Evolutionary conservation across 495 filamentous ascomycete genomes (phyloP).

Genomic region (Rusavskia elegans): DNA sequence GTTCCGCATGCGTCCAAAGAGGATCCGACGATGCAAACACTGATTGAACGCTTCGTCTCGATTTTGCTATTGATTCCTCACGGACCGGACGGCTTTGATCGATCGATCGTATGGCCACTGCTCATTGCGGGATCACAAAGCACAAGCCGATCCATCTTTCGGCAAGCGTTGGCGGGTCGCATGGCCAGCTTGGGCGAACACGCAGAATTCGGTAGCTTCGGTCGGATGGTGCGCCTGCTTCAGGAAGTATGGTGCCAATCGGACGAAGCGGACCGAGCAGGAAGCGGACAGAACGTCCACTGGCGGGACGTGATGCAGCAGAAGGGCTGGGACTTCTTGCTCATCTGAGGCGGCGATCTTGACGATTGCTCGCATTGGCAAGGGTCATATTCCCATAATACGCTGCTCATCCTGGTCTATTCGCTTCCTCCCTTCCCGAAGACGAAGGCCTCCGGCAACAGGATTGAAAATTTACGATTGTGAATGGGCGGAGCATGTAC

Average conservation of each 20-base stretch:
- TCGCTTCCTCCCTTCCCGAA: neutral
- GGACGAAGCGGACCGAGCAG: slow-evolving; percentile 34
- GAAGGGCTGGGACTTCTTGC: slow-evolving; percentile 81
- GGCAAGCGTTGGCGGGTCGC: slow-evolving; percentile 57
- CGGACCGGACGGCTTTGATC: slow-evolving; percentile 71
- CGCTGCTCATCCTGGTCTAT: slow-evolving; percentile 16
- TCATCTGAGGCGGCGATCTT: slow-evolving; percentile 48
- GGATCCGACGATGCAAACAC: slow-evolving; percentile 49
- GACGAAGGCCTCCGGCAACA: neutral
- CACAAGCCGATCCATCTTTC: slow-evolving; percentile 52
- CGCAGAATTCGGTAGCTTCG: slow-evolving; percentile 69
- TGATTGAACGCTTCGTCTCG: slow-evolving; percentile 57
- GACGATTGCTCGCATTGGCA: slow-evolving; percentile 10
- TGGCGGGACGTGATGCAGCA: slow-evolving; percentile 92
- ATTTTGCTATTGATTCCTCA: slow-evolving; percentile 65
- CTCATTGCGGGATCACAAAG: slow-evolving; percentile 71
- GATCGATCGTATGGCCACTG: slow-evolving; percentile 83
- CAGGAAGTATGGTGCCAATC: slow-evolving; percentile 67
- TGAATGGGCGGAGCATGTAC: too few species aligned
- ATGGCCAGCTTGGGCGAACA: slow-evolving; percentile 54
- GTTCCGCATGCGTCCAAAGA: slow-evolving; percentile 71
- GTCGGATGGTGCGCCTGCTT: slow-evolving; percentile 62
- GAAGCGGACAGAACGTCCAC: slow-evolving; percentile 51
- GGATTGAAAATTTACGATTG: neutral
- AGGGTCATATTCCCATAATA: slow-evolving; percentile 17